Evolutionary conservation across 495 filamentous ascomycete species (phyloP).

Genomic region (Patellaria atrata): DNA sequence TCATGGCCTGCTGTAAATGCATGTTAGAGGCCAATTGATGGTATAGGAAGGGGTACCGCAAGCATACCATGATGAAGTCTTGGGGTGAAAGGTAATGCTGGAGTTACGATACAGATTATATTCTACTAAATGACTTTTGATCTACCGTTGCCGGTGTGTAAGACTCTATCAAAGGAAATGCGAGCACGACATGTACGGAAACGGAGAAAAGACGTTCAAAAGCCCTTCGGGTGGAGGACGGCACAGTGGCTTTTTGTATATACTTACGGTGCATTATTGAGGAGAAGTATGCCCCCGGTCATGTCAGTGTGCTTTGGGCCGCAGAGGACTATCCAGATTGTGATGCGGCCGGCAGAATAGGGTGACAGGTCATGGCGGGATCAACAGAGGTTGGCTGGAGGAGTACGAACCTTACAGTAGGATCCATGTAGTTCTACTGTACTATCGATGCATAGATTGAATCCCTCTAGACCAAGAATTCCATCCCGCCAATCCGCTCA

Average conservation of each 20-base stretch:
- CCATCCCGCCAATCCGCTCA: too few species aligned
- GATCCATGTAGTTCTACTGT: too few species aligned
- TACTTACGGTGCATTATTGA: too few species aligned
- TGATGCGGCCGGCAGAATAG: too few species aligned
- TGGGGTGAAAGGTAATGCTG: slow-evolving; percentile 1
- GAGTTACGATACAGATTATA: slow-evolving; percentile 3
- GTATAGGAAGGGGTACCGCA: slow-evolving; percentile 1
- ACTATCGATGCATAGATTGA: too few species aligned
- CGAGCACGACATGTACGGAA: slow-evolving; percentile 5
- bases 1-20: slow-evolving; percentile 21
- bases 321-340: too few species aligned
- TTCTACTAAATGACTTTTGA: slow-evolving; percentile 6
- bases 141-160: slow-evolving; percentile 1
- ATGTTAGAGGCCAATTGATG: slow-evolving; percentile 4
- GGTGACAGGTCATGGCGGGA: too few species aligned
- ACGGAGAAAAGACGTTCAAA: slow-evolving; percentile 13
- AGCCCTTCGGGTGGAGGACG: slow-evolving; percentile 21
- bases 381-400: too few species aligned
- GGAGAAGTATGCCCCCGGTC: too few species aligned
- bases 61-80: slow-evolving; percentile 19
- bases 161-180: neutral
- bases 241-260: slow-evolving; percentile 24
- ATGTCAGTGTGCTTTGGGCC: too few species aligned
- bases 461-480: too few species aligned
- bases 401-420: too few species aligned